Base-by-base conservation (phyloP, 2,329 filamentous ascomycete species). In the Graphilbum fragrans region DNA sequence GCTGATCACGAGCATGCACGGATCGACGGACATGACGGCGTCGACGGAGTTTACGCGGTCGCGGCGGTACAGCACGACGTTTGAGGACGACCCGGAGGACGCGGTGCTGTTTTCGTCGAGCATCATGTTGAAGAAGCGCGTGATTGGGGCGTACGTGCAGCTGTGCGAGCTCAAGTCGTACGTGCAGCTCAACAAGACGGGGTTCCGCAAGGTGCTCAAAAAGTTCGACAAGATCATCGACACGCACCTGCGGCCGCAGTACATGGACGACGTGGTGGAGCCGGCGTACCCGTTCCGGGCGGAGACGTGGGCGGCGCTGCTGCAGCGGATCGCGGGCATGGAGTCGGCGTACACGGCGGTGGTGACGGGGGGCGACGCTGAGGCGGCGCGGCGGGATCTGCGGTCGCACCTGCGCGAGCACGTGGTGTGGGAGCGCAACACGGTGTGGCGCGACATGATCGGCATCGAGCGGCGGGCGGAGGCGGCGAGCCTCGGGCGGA, bases 381-480 rank as follows among this genome's bases (percentile, higher is more conserved):
- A 73, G 6, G 65, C 82, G 12, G 88, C 92, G 5, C 85, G 80
- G 53, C 81, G 85, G 50, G 92, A 96, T 56, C 69, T 98, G 43
- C 77, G 92, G 41, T 76, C 94, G 23, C 88, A 98, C 55, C 72
- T 98, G 21, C 73, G 92, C 43, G 93, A 98, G 62, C 92, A 98
- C 59, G 88, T 98, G 18, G 90, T 96, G 1, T 98, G 92, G 93
- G 93, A 98, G 60, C 77, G 92, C 43, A 98, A 98, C 57, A 98
- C 92, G 0, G 92, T 98, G 17, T 98, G 92, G 92, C 73, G 93
- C 63, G 92, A 98, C 53, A 92, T 98, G 77, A 98, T 98, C 57
- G 92, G 90, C 41, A 90, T 98, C 51, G 93, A 98, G 65, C 75
- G 92, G 19, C 88, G 94, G 56, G 86, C 86, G 1, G 90, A 96